Evolutionary conservation across 805 yeast species (phyloP).

Genomic region (Metschnikowia sp.): DNA sequence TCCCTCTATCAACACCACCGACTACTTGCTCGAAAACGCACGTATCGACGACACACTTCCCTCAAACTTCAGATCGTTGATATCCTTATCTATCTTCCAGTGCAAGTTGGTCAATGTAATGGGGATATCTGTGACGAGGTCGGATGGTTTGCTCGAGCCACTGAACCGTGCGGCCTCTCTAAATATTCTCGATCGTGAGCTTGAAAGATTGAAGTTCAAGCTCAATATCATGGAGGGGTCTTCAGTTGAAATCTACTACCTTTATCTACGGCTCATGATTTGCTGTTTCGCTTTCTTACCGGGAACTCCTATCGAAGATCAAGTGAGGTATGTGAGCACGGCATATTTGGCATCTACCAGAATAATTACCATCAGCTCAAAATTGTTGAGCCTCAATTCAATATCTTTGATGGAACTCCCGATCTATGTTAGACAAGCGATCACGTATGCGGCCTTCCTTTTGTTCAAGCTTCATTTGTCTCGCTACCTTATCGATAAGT

Average conservation of each 20-base stretch:
- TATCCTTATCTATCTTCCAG: constrained; percentile 76
- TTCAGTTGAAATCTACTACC: constrained; percentile 70
- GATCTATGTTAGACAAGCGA: constrained; percentile 81
- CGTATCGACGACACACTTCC: constrained; percentile 65
- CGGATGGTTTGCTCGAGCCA: constrained; percentile 87
- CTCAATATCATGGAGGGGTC: constrained; percentile 62
- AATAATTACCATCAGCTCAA: constrained; percentile 73
- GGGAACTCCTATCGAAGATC: constrained; percentile 85
- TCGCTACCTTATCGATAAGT: constrained; percentile 66
- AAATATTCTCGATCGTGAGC: constrained; percentile 72
- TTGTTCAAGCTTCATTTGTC: constrained; percentile 80
- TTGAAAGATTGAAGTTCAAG: constrained; percentile 66
- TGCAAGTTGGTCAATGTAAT: constrained; percentile 77
- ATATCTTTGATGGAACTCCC: constrained; percentile 80
- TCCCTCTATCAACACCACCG: constrained; percentile 74
- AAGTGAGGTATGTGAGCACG: constrained; percentile 74
- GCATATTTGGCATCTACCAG: constrained; percentile 82
- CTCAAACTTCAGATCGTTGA: constrained; percentile 63
- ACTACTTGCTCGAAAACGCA: constrained; percentile 76
- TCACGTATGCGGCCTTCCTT: constrained; percentile 72
- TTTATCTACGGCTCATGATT: constrained; percentile 75
- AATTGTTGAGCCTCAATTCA: constrained; percentile 52
- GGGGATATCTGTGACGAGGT: constrained; percentile 81
- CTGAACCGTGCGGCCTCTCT: constrained; percentile 76
- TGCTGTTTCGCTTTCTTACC: constrained; percentile 89